Base-by-base conservation (phyloP, 2,329 filamentous ascomycete genomes). In the Calycina marina region DNA sequence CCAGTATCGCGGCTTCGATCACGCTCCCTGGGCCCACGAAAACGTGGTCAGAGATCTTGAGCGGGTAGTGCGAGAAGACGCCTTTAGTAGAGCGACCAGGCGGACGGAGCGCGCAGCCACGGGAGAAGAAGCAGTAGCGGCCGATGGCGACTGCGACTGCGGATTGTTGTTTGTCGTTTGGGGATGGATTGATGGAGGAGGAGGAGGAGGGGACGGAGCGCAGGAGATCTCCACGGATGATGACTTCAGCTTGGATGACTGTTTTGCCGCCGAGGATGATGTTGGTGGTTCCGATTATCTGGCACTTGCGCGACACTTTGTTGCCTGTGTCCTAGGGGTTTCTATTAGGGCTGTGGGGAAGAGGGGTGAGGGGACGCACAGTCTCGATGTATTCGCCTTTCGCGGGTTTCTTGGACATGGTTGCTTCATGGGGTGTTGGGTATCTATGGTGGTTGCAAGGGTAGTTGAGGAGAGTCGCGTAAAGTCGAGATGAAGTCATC, bases 331-430 rank as follows among this genome's bases (percentile, higher is more conserved):
- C 88, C 86, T 93, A 45, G 12, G 25, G 22, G 9, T 14, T 14
- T 16, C 11, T 14, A 4, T 16, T 13, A 13, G 15, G 25, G 3
- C 3, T n/a, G 14, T 20, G 10, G 16, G 13, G 15, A 11, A 12
- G 15, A 24, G 27, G 26, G 11, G 18, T 14, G 25, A 33, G 14
- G 6, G 13, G 18, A 24, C 69, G 49, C 67, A 93, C 86, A 33
- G 90, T 98, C 60, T 94, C 88, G 41, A 98, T 94, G 55, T 94
- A 96, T 58, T 94, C 86, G 58, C 83, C 83, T 59, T 85, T 93
- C 6, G 71, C 67, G 31, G 75, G 65, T 53, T 86, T 80, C 47
- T 77, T 72, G 42, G 80, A 80, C 80, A 85, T 85, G n/a, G 15
- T 49, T 34, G 29, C 34, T 40, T 41, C 39, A 44, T 44, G 36